Evolutionary conservation across 164 flowering plant genomes (phyloP), one percentile per base, ranked within the genome.

Genomic region (Vitis riparia): DNA sequence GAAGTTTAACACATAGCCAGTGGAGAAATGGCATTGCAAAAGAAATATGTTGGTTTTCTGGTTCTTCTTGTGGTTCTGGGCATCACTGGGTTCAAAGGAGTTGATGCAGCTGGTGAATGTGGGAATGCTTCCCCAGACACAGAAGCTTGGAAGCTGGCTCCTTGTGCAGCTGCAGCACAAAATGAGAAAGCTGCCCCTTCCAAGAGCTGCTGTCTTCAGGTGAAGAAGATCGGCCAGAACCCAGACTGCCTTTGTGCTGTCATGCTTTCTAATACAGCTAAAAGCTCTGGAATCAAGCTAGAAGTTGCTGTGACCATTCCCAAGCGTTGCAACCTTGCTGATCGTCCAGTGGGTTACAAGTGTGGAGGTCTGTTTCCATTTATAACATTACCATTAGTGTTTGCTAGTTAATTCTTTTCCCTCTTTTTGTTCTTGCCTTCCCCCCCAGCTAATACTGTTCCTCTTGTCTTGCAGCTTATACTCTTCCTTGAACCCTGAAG

Each of bases 171-270:
- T n/a, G 89, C 92, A 19, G 84, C 86, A 52, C 83, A 82, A 71
- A 79, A 84, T 57, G 53, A 8, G 19, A 65, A 72, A 3, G 81
- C 84, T 51, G 51, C 23, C 8, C 88, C 86, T 55, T 80, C 84
- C 2, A 49, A 52, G 8, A 65, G 19, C 30, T 86, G 90, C 78
- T 88, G 92, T 62, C 11, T 3, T 8, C 76, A 65, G 67, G 78
- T 85, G 69, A 81, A 87, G 82, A 73, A 61, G 61, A 32, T 89
- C 1, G 88, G 90, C 19, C 84, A 84, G 71, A 91, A 83, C 58
- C 91, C 92, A 6, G 61, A 66, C 30, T 89, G 94, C 73, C 87
- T 91, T 10, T 89, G 92, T 68, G 92, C 97, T 58, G 89, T 87
- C 23, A 77, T 89, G 91, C 92, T 87, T 23, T 91, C 94, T 2